phyloP scores from a whole-genome alignment of 2,329 filamentous ascomycete species.

The Rutstroemia sp. region DNA sequence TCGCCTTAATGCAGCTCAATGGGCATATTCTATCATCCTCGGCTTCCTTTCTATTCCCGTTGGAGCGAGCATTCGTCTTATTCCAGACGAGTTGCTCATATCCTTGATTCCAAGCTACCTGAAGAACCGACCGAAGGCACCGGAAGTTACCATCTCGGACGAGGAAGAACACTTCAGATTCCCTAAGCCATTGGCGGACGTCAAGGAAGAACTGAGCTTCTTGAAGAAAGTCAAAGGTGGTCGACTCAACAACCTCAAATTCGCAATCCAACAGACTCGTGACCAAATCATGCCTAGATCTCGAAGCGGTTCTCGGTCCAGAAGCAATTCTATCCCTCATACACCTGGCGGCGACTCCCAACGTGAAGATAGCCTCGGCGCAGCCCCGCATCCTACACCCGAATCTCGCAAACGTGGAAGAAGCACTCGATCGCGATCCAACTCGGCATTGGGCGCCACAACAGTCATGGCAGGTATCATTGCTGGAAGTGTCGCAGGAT shows the following conservation, averaged over 20 bases:
- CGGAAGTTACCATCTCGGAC: constrained; percentile 51
- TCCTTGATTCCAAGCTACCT: constrained; percentile 26
- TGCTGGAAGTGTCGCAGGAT: constrained; percentile 68
- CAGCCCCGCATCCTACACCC: constrained; percentile 40
- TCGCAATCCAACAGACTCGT: constrained; percentile 67
- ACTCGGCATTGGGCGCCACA: constrained; percentile 66
- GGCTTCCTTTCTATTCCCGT: constrained; percentile 80
- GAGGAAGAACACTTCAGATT: constrained; percentile 59
- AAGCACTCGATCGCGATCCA: constrained; percentile 54
- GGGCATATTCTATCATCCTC: constrained; percentile 80
- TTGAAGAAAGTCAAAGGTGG: constrained; percentile 75
- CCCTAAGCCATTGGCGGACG: constrained; percentile 64
- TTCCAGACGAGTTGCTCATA: constrained; percentile 57
- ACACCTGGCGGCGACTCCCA: constrained; percentile 48
- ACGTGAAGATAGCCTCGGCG: constrained; percentile 43
- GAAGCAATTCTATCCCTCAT: constrained; percentile 58
- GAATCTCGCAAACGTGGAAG: constrained; percentile 59
- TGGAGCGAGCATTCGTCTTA: constrained; percentile 70
- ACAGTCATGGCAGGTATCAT: constrained; percentile 80
- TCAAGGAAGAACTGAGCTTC: constrained; percentile 74
- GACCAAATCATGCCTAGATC: constrained; percentile 58
- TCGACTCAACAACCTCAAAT: constrained; percentile 73
- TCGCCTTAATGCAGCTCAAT: constrained; percentile 64
- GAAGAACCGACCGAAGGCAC: constrained; percentile 24
- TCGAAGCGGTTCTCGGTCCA: constrained; percentile 54